A percentile compares a stretch with the other conserved stretches of the same genome.
Conservation (phyloP, 495 filamentous ascomycete genomes). For the Aspergillus cristatus region DNA sequence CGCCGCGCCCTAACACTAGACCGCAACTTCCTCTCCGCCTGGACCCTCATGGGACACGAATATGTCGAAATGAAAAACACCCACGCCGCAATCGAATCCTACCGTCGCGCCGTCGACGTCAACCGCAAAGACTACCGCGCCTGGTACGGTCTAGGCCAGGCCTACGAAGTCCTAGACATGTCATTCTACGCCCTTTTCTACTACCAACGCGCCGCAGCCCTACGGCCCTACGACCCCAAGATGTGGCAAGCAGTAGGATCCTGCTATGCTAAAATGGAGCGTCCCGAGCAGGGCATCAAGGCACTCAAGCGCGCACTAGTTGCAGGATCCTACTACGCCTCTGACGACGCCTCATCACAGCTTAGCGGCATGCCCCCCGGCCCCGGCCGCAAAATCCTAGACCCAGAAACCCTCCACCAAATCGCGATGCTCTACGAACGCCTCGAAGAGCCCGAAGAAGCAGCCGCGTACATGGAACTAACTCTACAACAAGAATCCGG, state of each 20-base stretch:
- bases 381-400: slow-evolving; percentile 49
- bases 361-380: slow-evolving; percentile 13
- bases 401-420: slow-evolving; percentile 82
- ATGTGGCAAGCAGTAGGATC: slow-evolving; percentile 97
- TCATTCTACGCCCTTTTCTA: slow-evolving; percentile 95
- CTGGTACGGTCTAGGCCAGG: slow-evolving; percentile 96
- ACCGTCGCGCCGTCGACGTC: slow-evolving; percentile 90
- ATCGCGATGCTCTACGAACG: slow-evolving; percentile 86
- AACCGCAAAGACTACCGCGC: slow-evolving; percentile 96
- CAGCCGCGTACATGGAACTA: slow-evolving; percentile 88
- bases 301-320: slow-evolving; percentile 86
- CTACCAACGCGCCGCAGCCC: slow-evolving; percentile 87
- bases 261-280: slow-evolving; percentile 80
- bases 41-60: slow-evolving; percentile 99
- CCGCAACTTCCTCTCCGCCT: slow-evolving; percentile 82
- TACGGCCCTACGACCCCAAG: slow-evolving; percentile 87
- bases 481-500: slow-evolving; percentile 74
- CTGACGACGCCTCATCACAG: slow-evolving; percentile 22
- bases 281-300: slow-evolving; percentile 78
- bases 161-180: slow-evolving; percentile 97
- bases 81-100: slow-evolving; percentile 94
- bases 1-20: slow-evolving; percentile 92
- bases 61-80: slow-evolving; percentile 99
- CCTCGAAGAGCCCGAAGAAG: slow-evolving; percentile 63
- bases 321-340: slow-evolving; percentile 72